phyloP scores from a whole-genome alignment of 1,284 basidiomycete genomes.

The Microstroma glucosiphilum region DNA sequence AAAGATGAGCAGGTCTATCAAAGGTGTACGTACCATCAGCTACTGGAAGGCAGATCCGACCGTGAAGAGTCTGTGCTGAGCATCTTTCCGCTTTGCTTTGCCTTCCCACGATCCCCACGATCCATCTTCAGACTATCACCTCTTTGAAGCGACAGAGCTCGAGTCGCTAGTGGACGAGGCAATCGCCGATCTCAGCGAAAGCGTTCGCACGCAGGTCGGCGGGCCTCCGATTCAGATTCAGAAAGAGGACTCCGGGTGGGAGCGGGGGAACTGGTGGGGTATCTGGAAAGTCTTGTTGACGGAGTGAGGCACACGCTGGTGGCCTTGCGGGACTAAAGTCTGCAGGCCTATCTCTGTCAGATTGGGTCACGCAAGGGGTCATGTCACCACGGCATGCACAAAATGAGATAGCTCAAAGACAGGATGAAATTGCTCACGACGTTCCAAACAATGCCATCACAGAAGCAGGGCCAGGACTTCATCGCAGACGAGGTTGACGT shows the following conservation, averaged over 20 bases:
- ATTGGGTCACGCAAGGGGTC: no score
- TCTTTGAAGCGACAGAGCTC: slow-evolving; percentile 44
- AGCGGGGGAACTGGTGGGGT: slow-evolving; percentile 50
- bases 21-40: slow-evolving; percentile 23
- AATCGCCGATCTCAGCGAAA: slow-evolving; percentile 13
- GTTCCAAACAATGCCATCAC: no score
- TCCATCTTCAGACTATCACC: slow-evolving; percentile 36
- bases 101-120: neutral
- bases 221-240: neutral
- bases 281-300: slow-evolving; percentile 38
- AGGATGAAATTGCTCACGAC: no score
- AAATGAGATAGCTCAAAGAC: no score
- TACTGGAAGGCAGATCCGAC: neutral
- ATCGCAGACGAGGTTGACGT: no score
- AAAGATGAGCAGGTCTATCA: slow-evolving; percentile 31
- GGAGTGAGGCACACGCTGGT: no score
- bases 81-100: neutral
- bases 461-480: no score
- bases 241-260: slow-evolving; percentile 41
- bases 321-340: no score
- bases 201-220: neutral
- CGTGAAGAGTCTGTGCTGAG: neutral
- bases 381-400: no score
- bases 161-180: slow-evolving; percentile 40
- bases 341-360: no score